These are phyloP conservation scores for Eucalyptus regnans DNA, from an alignment of 345 rosid genomes.

Conservation along the genomic window DNA sequence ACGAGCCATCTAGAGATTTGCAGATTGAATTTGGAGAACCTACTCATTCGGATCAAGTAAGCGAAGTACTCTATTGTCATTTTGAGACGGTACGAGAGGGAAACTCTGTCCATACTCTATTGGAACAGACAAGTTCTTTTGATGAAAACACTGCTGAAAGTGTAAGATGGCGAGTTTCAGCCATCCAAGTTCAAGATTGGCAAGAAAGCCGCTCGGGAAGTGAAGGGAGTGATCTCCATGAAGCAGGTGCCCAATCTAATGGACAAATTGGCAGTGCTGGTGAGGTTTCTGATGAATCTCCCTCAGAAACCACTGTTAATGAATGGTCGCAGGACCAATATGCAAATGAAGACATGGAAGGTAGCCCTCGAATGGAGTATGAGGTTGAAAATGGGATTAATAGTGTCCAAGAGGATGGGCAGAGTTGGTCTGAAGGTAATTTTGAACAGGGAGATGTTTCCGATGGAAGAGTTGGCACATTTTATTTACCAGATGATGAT, in stretches of 20 bases:
- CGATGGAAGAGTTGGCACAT: slow-evolving; percentile 30
- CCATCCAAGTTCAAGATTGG: slow-evolving; percentile 15
- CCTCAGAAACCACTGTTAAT: slow-evolving; percentile 20
- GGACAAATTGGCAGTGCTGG: slow-evolving; percentile 22
- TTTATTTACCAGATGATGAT: slow-evolving; percentile 52
- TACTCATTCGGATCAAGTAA: neutral
- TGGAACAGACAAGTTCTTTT: slow-evolving; percentile 4
- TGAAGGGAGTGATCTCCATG: slow-evolving; percentile 28
- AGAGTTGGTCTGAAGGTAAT: slow-evolving; percentile 47
- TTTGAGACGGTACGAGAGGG: slow-evolving; percentile 11
- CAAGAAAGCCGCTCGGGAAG: slow-evolving; percentile 23
- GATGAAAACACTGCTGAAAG: slow-evolving; percentile 18
- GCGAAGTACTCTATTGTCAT: slow-evolving; percentile 3
- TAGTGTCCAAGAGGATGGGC: slow-evolving; percentile 40
- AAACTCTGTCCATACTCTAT: slow-evolving; percentile 1
- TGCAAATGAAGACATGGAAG: slow-evolving; percentile 30
- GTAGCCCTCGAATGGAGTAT: slow-evolving; percentile 14
- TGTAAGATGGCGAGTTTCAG: slow-evolving; percentile 10
- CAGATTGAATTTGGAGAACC: neutral
- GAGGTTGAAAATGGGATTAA: slow-evolving; percentile 23
- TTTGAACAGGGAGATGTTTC: slow-evolving; percentile 30
- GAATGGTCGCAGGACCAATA: slow-evolving; percentile 17
- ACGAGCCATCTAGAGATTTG: neutral
- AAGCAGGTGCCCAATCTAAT: slow-evolving; percentile 18
- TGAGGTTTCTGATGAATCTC: slow-evolving; percentile 19